Evolutionary conservation across 1,284 basidiomycete species (phyloP), one percentile per base, ranked within the genome.

Genomic region (Entoloma clypeatum): DNA sequence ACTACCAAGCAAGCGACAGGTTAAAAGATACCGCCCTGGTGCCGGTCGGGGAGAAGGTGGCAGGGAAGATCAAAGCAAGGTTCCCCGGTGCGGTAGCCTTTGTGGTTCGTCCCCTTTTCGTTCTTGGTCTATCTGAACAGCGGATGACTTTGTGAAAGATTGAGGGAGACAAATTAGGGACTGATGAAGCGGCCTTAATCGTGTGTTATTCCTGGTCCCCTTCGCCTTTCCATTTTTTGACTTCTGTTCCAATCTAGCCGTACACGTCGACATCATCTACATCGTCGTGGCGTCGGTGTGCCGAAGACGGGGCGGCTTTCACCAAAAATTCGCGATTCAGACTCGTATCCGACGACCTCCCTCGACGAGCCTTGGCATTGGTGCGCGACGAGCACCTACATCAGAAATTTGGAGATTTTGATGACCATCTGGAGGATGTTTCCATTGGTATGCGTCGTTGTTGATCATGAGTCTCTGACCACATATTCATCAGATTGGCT

Each of bases 361-460:
- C 79, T 1, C 48, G 55, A 3, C 69, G 63, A 14, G 74, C 79
- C 0, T 55, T 75, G 5, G 51, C 59, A 7, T 62, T 77, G 0
- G 74, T 82, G 11, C 67, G 64, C 21, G 69, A 77, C 35, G 55
- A 64, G 27, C 64, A 63, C 23, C 56, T 69, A 41, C 76, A 80
- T 40, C 59, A 69, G 44, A 67, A 70, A 30, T 77, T 88, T 39
- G 80, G 78, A 4, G 85, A 88, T 56, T 88, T 86, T 48, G 86
- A 88, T 47, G 85, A 86, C 49, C 82, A 88, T 62, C 57, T 88
- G 36, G 85, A 86, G 57, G 79, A 86, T 59, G 77, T 80, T 33
- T 72, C 71, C 11, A 77, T 84, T 51, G 77, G 72, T 70, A 38
- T 38, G 64, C 48, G 18, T 8, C 10, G 7, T 14, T 35, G 41